Conservation (phyloP, 441 rosid species). For the Aquilaria agallochum region DNA sequence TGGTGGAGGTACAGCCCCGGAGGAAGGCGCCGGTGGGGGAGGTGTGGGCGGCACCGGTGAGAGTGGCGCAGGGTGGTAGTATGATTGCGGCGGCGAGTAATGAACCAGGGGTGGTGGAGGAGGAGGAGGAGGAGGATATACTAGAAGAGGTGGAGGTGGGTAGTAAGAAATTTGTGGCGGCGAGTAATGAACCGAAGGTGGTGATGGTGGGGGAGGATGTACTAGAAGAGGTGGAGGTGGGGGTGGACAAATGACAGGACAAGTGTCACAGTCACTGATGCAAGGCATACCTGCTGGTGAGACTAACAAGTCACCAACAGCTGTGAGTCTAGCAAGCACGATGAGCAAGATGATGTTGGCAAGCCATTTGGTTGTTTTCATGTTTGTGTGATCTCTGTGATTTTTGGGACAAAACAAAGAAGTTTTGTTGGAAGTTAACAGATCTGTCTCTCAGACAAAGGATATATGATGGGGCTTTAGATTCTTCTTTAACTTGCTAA, state of each 20-base stretch:
- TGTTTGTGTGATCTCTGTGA: slow-evolving; percentile 9
- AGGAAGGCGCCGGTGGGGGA: slow-evolving; percentile 19
- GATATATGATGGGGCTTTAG: slow-evolving; percentile 11
- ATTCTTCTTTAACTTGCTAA: slow-evolving; percentile 30
- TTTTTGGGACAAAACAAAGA: slow-evolving; percentile 2
- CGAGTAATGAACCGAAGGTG: slow-evolving; percentile 14
- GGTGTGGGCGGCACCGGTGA: slow-evolving; percentile 10
- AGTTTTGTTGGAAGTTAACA: too few relatives aligned
- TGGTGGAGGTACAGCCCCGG: slow-evolving; percentile 37
- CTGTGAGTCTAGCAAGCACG: slow-evolving; percentile 19
- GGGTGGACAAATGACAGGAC: slow-evolving; percentile 48
- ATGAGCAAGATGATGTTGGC: slow-evolving; percentile 16
- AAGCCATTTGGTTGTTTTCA: slow-evolving; percentile 13
- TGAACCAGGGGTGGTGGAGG: slow-evolving; percentile 14
- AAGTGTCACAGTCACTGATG: slow-evolving; percentile 53
- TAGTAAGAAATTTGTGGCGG: slow-evolving; percentile 19
- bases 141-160: slow-evolving; percentile 18
- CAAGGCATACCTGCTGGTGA: slow-evolving; percentile 34
- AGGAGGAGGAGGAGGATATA: slow-evolving; percentile 18
- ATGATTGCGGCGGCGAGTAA: slow-evolving; percentile 19
- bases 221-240: slow-evolving; percentile 29
- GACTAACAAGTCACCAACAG: slow-evolving; percentile 18
- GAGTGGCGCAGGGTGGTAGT: slow-evolving; percentile 21
- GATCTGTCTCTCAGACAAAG: neutral
- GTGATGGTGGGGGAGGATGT: slow-evolving; percentile 15